A percentile compares a stretch with the other conserved stretches of the same genome.
Conservation (phyloP, 2,329 filamentous ascomycete species). For the Furcasterigmium furcatum region DNA sequence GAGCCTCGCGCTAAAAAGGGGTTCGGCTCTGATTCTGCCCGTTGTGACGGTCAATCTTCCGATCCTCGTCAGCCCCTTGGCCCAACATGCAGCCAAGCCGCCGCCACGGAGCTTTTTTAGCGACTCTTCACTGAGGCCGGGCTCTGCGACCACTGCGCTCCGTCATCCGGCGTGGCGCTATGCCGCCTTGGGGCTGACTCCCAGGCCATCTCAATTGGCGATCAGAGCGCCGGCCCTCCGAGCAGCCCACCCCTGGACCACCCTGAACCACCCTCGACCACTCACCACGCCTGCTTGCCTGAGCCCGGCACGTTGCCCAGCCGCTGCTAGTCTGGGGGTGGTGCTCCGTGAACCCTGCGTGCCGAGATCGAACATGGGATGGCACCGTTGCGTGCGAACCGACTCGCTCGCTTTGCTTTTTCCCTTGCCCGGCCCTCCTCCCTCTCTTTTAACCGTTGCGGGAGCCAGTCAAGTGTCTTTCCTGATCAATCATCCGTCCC, state of each 20-base stretch:
- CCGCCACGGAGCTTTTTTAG: constrained; percentile 3
- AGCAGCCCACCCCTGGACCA: background rate
- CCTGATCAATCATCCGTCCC: too few relatives aligned
- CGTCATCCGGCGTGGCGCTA: constrained; percentile 1
- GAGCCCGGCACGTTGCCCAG: background rate
- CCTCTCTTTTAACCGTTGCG: background rate
- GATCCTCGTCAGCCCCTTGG: background rate
- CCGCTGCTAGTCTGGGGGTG: constrained; percentile 2
- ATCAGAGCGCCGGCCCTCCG: constrained; percentile 2
- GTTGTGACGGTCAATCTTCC: background rate
- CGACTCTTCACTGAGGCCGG: background rate
- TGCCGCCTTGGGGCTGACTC: background rate
- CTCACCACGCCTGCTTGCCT: background rate
- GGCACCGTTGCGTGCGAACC: background rate
- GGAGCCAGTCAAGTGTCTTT: background rate
- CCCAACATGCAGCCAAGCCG: background rate
- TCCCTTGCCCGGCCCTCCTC: background rate
- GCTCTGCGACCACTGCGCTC: background rate
- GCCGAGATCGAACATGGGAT: constrained; percentile 2
- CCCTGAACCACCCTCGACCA: background rate
- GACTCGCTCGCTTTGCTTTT: background rate
- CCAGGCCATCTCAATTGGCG: constrained; percentile 1
- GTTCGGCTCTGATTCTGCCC: background rate
- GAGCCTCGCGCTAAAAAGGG: constrained; percentile 2
- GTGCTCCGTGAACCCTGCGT: background rate